Base-by-base conservation (phyloP, 805 yeast genomes). In the Candida easanensis region DNA sequence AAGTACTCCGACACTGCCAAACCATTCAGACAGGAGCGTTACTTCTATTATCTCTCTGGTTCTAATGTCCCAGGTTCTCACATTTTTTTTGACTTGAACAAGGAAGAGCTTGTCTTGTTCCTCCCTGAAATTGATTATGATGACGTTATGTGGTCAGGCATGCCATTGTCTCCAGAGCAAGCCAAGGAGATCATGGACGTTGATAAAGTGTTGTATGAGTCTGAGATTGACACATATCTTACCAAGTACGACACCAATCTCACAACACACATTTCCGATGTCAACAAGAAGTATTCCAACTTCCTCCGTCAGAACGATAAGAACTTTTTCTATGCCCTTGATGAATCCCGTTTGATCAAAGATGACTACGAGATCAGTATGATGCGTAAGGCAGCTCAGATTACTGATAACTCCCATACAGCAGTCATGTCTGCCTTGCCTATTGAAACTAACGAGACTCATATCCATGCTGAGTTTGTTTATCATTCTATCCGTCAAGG, bases 401-500 rank as follows among this genome's bases (percentile, higher is more conserved):
- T 93, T 60, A 84, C 95, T 7, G 97, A 88, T 58, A 84, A 84
- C 47, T 83, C 91, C 31, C 99, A 91, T 63, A 63, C 78, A 22
- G 96, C 96, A 0, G 97, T 88, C 30, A 88, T 91, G 97, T 81
- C 89, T 23, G 95, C 97, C 1, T 60, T 85, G 25, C 96, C 96
- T 9, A 87, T 89, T 45, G 96, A 89, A 64, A 69, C 73, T 9
- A 85, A 84, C 49, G 99, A 91, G 66, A 80, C 89, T 6, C 98
- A 91, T 62, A 79, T 91, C 35, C 97, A 93, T 58, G 99, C 98
- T 2, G 98, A 93, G 62, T 91, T 93, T 62, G 76, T 86, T 38
- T 91, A 91, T 63, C 98, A 91, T 63, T 86, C 96, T 2, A 75
- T 88, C 46, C 81, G 98, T 55, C 97, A 91, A 65, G 98, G 98